Evolutionary conservation across 306 rosid genomes (phyloP).

Genomic region (Inga laurina): DNA sequence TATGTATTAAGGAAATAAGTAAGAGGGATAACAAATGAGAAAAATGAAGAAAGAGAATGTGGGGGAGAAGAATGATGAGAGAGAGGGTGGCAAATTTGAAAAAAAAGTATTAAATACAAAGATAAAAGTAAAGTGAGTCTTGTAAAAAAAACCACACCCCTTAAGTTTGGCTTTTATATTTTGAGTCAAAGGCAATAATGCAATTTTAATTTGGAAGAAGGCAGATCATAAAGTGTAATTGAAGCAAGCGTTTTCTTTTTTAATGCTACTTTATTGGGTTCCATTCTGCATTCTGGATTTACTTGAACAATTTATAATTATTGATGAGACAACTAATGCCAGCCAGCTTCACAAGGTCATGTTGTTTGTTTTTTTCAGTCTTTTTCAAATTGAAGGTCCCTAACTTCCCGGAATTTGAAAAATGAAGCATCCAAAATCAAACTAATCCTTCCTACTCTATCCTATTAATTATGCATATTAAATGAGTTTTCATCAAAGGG

Average conservation of each 20-base stretch:
- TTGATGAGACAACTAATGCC: constrained; percentile 19
- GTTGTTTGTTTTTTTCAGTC: not conserved
- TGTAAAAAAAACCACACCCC: too few relatives aligned
- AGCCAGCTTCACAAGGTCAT: constrained; percentile 10
- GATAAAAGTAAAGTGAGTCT: too few relatives aligned
- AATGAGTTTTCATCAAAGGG: too few relatives aligned
- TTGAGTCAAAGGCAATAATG: too few relatives aligned
- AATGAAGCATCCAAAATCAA: not conserved
- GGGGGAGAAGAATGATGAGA: too few relatives aligned
- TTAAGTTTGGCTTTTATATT: too few relatives aligned
- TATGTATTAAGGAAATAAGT: too few relatives aligned
- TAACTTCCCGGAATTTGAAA: not conserved
- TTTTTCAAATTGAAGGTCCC: not conserved
- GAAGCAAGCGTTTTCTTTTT: constrained; percentile 62
- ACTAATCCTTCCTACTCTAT: not conserved
- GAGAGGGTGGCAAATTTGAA: too few relatives aligned
- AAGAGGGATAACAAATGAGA: too few relatives aligned
- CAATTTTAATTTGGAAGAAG: constrained; percentile 12
- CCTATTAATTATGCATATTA: too few relatives aligned
- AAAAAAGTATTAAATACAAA: too few relatives aligned
- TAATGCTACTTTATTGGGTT: constrained; percentile 55
- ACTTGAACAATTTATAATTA: not conserved
- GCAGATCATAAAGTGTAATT: constrained; percentile 36
- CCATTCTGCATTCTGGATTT: not conserved
- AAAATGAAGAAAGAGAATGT: too few relatives aligned